These are phyloP conservation scores for Talaromyces adpressus DNA, from an alignment of 495 filamentous ascomycete genomes.

Conservation along the genomic window DNA sequence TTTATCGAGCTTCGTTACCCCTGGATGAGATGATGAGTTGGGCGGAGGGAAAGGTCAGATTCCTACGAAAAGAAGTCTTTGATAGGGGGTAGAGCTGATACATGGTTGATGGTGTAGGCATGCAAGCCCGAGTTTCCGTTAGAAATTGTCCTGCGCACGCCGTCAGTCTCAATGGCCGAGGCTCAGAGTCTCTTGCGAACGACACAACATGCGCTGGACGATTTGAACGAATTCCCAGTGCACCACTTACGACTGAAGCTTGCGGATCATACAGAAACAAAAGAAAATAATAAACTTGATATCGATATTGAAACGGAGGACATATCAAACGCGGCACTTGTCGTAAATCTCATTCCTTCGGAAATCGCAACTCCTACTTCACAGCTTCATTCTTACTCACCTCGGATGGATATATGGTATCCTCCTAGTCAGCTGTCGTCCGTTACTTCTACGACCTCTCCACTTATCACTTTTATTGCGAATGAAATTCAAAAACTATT, in stretches of 20 bases:
- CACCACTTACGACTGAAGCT: conserved; percentile 78
- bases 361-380: conserved; percentile 48
- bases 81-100: background rate
- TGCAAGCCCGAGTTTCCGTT: conserved; percentile 87
- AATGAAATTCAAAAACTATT: conserved; percentile 72
- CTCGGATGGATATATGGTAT: conserved; percentile 74
- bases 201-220: conserved; percentile 85
- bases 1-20: conserved; percentile 82
- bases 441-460: conserved; percentile 59
- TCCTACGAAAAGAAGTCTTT: background rate
- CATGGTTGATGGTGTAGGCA: conserved; percentile 42
- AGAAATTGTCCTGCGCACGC: conserved; percentile 69
- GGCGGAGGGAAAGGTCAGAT: conserved; percentile 80
- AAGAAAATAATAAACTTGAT: conserved; percentile 22
- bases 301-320: conserved; percentile 11
- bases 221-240: conserved; percentile 85
- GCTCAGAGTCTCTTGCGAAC: conserved; percentile 70
- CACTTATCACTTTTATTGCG: conserved; percentile 75
- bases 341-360: conserved; percentile 60
- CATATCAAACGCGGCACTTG: conserved; percentile 53
- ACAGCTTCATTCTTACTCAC: conserved; percentile 57
- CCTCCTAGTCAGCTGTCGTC: conserved; percentile 66
- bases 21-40: conserved; percentile 83
- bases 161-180: conserved; percentile 58
- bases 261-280: conserved; percentile 28